Percentiles rank a stretch among this genome's conserved stretches.
phyloP scores from a whole-genome alignment of 352 stramenopile species.

The Pythium monospermum region DNA sequence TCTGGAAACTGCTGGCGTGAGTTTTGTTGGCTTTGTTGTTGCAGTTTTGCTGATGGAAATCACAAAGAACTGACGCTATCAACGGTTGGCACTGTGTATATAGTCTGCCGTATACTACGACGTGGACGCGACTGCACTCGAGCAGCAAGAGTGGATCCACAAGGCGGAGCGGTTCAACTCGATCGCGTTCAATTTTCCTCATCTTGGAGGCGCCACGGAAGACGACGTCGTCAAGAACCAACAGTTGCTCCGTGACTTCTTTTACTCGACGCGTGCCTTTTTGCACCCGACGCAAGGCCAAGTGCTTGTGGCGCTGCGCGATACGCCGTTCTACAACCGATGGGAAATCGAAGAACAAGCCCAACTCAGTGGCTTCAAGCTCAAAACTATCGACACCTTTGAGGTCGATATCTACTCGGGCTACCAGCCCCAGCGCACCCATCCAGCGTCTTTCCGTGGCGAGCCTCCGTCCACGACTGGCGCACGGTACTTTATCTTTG shows the following conservation, averaged over 20 bases:
- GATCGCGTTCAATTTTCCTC: slow-evolving; percentile 85
- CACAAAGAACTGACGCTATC: neutral
- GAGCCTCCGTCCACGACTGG: slow-evolving; percentile 68
- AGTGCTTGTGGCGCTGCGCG: slow-evolving; percentile 68
- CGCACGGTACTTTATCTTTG: slow-evolving; percentile 67
- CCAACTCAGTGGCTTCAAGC: slow-evolving; percentile 49
- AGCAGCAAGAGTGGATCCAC: slow-evolving; percentile 49
- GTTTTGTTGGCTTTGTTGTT: too few species aligned
- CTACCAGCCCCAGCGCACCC: slow-evolving; percentile 73
- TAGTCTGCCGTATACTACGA: slow-evolving; percentile 59
- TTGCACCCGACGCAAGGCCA: slow-evolving; percentile 55
- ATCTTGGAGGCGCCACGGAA: slow-evolving; percentile 76
- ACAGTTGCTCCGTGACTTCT: slow-evolving; percentile 67
- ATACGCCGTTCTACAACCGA: slow-evolving; percentile 82
- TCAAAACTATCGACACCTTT: slow-evolving; percentile 68
- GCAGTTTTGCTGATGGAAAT: too few species aligned
- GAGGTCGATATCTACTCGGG: slow-evolving; percentile 61
- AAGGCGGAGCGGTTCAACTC: slow-evolving; percentile 45
- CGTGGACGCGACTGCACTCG: slow-evolving; percentile 63
- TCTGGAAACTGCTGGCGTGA: slow-evolving; percentile 67
- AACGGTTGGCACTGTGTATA: slow-evolving; percentile 1
- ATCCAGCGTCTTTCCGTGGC: slow-evolving; percentile 65
- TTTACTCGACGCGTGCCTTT: slow-evolving; percentile 55
- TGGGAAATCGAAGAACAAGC: slow-evolving; percentile 78
- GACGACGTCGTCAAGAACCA: slow-evolving; percentile 84